These are phyloP conservation scores for Penicillium verhagenii DNA, from an alignment of 495 filamentous ascomycete genomes.

Conservation along the genomic window DNA sequence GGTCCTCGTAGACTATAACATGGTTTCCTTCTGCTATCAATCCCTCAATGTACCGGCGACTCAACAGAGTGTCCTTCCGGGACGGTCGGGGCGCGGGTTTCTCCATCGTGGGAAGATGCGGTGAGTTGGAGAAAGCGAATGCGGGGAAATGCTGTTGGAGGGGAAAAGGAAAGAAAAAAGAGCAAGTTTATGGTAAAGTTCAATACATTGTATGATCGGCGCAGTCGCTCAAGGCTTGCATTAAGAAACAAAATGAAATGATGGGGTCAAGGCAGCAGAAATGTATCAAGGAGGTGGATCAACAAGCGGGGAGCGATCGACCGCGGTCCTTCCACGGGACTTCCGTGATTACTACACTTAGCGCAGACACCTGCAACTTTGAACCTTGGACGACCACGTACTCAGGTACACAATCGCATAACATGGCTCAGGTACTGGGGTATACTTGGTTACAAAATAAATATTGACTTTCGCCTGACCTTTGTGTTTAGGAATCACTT, in stretches of 20 bases:
- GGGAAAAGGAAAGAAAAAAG: too few relatives aligned
- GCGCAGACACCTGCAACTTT: not conserved
- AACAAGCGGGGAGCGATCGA: conserved; percentile 24
- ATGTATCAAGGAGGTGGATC: conserved; percentile 21
- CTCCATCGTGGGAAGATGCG: conserved; percentile 18
- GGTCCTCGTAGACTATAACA: conserved; percentile 76
- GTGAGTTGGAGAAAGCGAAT: not conserved
- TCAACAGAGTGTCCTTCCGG: conserved; percentile 53
- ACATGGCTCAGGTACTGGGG: not conserved
- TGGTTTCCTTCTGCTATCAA: conserved; percentile 82
- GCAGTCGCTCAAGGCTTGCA: not conserved
- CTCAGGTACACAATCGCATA: not conserved
- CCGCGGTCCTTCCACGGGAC: conserved; percentile 8
- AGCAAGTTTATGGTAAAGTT: not conserved
- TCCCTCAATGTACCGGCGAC: conserved; percentile 77
- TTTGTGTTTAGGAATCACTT: conserved; percentile 32
- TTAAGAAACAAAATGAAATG: not conserved
- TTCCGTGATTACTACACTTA: conserved; percentile 13
- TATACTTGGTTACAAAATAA: not conserved
- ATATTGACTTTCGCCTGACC: not conserved
- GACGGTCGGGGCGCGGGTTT: conserved; percentile 20
- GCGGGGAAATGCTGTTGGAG: not conserved
- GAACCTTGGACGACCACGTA: not conserved
- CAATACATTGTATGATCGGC: not conserved
- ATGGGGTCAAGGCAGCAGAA: conserved; percentile 1